These are phyloP conservation scores for Cercospora beticola DNA, from an alignment of 2,329 filamentous ascomycete genomes.

Conservation along the genomic window DNA sequence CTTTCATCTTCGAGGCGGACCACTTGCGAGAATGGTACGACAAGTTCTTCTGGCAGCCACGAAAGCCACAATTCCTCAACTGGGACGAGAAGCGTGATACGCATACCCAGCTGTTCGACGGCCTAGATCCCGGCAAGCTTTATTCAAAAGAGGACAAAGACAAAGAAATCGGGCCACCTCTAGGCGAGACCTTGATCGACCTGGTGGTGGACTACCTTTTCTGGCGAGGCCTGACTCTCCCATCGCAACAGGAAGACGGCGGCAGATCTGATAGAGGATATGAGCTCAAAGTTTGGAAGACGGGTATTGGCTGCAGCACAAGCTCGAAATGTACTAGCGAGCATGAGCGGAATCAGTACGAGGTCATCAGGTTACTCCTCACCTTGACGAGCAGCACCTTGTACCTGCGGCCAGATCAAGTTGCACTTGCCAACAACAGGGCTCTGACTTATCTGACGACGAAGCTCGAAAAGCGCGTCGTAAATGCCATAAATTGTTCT, in stretches of 20 bases:
- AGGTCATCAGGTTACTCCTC: conserved; percentile 81
- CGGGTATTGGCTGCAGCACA: conserved; percentile 91
- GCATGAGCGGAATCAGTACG: conserved; percentile 87
- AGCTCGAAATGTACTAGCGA: conserved; percentile 86
- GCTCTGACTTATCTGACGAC: conserved; percentile 87
- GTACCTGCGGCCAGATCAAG: conserved; percentile 76
- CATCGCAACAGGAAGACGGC: conserved; percentile 42
- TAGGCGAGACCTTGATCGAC: conserved; percentile 91
- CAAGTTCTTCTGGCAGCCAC: conserved; percentile 77
- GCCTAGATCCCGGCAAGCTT: conserved; percentile 49
- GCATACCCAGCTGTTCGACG: conserved; percentile 37
- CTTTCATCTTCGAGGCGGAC: conserved; percentile 89
- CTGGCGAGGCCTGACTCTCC: conserved; percentile 84
- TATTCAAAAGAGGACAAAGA: conserved; percentile 46
- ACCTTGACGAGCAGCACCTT: conserved; percentile 87
- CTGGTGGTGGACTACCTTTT: conserved; percentile 86
- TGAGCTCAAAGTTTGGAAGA: conserved; percentile 95
- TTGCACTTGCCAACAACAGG: conserved; percentile 80
- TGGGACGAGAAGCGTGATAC: conserved; percentile 32
- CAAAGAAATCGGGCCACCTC: conserved; percentile 74
- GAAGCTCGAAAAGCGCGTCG: conserved; percentile 84
- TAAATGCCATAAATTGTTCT: conserved; percentile 87
- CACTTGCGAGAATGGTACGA: conserved; percentile 82
- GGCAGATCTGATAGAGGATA: conserved; percentile 54
- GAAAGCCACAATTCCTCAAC: conserved; percentile 28